Base-by-base conservation (phyloP, 2,329 filamentous ascomycete species). In the Plectosphaerella sp. region DNA sequence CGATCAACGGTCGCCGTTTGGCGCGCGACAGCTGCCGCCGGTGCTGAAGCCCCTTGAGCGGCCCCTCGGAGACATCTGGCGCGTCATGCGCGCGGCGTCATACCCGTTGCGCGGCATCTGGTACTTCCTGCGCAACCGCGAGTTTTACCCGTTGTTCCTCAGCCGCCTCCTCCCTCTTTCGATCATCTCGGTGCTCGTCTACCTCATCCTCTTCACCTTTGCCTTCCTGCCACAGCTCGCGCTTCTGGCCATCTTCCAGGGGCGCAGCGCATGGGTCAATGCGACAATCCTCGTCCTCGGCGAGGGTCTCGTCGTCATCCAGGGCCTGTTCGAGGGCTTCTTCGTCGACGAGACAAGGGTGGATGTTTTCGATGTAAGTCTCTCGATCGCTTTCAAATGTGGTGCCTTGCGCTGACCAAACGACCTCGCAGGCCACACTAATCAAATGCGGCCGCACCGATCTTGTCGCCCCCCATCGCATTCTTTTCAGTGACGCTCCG, bases 201-300 rank as follows among this genome's bases (percentile, higher is more conserved):
- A 96, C 56, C 74, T 86, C n/a, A 76, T 95, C 18, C 82, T 97
- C 18, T 97, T 97, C 69, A 77, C 90, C 12, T 95, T 94, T 69
- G 78, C 90, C 1, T 97, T 96, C 61, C 72, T 97, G 3, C 93
- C 93, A 0, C 90, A 97, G 66, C 91, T 91, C 52, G 89, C 89
- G 2, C 89, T 99, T 62, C 80, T 99, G 20, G 86, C 88, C 15
- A 82, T 97, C 59, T 97, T 97, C 67, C 92, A 97, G 62, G 88
- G 88, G 20, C 80, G 84, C 54, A 86, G 86, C 28, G 94, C 94
- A n/a, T 96, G 91, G 89, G 72, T 96, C 52, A 97, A 91, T 61
- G 91, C 88, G 3, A 84, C 89, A 0, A 86, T 97, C 57, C 76
- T 97, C 46, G 89, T 96, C 0, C 77, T 99, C n/a, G 89, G 90